A percentile compares a stretch with the other conserved stretches of the same genome.
Evolutionary conservation across 2,329 filamentous ascomycete species (phyloP).

Genomic region (Stromatinia cepivora): DNA sequence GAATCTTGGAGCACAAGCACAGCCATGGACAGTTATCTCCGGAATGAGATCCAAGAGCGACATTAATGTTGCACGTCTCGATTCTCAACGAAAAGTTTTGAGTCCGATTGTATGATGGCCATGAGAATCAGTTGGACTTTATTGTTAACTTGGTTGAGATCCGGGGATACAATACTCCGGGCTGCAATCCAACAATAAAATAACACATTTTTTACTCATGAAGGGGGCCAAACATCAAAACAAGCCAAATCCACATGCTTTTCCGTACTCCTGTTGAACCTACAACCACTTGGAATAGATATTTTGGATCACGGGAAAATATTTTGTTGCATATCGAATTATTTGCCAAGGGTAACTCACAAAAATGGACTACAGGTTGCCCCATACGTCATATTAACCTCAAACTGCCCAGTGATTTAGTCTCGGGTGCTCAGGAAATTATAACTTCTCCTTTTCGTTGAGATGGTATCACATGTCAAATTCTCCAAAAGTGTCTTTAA

Average conservation of each 20-base stretch:
- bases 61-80: conserved; percentile 23
- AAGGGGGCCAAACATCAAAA: neutral
- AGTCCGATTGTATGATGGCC: neutral
- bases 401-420: neutral
- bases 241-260: neutral
- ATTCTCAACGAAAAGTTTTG: neutral
- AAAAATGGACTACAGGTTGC: neutral
- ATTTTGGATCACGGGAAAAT: neutral
- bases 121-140: neutral
- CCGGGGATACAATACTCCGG: neutral
- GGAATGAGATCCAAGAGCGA: conserved; percentile 16
- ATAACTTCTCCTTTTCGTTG: neutral
- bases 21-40: conserved; percentile 17
- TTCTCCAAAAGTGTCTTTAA: neutral
- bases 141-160: neutral
- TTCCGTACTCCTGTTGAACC: neutral
- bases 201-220: neutral
- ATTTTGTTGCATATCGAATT: neutral
- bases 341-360: neutral
- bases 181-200: neutral
- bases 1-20: conserved; percentile 20
- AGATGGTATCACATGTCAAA: conserved; percentile 1
- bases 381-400: neutral
- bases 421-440: neutral
- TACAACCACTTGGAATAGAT: neutral